Base-by-base conservation (phyloP, 805 yeast genomes). In the Wickerhamomyces bisporus region DNA sequence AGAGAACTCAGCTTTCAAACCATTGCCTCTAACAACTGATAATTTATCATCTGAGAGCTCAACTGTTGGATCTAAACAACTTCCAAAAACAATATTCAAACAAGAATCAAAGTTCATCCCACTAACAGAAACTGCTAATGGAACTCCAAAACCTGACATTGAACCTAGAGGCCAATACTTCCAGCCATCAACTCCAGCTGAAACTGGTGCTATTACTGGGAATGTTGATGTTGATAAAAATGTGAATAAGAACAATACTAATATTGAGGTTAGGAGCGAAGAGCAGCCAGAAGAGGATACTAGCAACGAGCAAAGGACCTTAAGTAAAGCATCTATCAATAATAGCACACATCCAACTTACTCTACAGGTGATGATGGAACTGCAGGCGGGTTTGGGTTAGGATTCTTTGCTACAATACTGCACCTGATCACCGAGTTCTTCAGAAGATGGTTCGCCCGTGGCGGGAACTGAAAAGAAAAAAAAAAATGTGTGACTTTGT, bases 381-480 rank as follows among this genome's bases (percentile, higher is more conserved):
- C 15, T 6, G 21, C 13, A 12, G 15, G 15, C 31, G 40, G 40
- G 27, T 27, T 23, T 42, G 42, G 47, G 3, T 6, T 47, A 6
- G 45, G 48, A 2, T 46, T 54, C 41, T 44, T 52, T 30, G 48
- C 49, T 0, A 44, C 48, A 1, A n/a, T 54, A 3, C 18, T 54
- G 12, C 53, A 47, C 11, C 11, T 53, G 15, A 51, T 54, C 24
- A 41, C 50, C 3, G 40, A 51, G 23, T 51, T 54, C 41, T 52
- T 54, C 42, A 38, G 43, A 29, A 36, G 46, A 10, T 54, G 57
- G 57, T 50, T 50, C 24, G 4, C 25, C 6, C 17, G 25, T 32
- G 26, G 33, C 5, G 4, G 5, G n/a, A 26, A n/a, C 16, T 26
- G 16, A 26, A 12, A 26, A n/a, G n/a, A n/a, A n/a, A n/a, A n/a